phyloP scores from a whole-genome alignment of 306 rosid species.

The Dalbergia cochinchinensis region DNA sequence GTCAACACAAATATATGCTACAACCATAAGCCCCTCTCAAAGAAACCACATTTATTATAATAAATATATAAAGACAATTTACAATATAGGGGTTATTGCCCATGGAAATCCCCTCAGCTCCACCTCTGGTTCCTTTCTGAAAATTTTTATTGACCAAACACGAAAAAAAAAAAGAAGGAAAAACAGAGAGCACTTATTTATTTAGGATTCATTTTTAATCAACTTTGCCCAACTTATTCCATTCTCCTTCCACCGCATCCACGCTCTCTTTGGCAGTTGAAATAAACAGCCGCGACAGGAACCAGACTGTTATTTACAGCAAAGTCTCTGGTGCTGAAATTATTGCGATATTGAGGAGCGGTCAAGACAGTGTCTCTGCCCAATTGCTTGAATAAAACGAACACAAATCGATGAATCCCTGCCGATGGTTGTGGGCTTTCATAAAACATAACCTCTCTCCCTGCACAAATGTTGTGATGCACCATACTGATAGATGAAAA shows the following conservation, averaged over 20 bases:
- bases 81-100: too few species aligned
- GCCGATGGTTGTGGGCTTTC: constrained; percentile 73
- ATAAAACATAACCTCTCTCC: constrained; percentile 48
- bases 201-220: background rate
- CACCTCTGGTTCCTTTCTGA: background rate
- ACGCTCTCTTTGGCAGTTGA: constrained; percentile 79
- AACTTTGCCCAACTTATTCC: background rate
- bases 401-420: constrained; percentile 81
- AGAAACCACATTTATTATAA: background rate
- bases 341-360: constrained; percentile 91
- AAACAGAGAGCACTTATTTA: background rate
- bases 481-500: background rate
- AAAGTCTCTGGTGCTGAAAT: constrained; percentile 74
- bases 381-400: constrained; percentile 71
- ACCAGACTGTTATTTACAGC: constrained; percentile 76
- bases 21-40: too few species aligned
- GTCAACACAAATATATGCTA: too few species aligned
- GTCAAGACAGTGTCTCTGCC: constrained; percentile 84
- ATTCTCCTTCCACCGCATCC: constrained; percentile 86
- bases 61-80: too few species aligned
- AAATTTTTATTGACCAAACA: background rate
- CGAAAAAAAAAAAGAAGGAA: background rate
- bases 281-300: constrained; percentile 74
- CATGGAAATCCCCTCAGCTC: too few species aligned
- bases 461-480: constrained; percentile 20